These are phyloP conservation scores for Polygonum aviculare DNA, from an alignment of 148 eudicot genomes.

Conservation along the genomic window DNA sequence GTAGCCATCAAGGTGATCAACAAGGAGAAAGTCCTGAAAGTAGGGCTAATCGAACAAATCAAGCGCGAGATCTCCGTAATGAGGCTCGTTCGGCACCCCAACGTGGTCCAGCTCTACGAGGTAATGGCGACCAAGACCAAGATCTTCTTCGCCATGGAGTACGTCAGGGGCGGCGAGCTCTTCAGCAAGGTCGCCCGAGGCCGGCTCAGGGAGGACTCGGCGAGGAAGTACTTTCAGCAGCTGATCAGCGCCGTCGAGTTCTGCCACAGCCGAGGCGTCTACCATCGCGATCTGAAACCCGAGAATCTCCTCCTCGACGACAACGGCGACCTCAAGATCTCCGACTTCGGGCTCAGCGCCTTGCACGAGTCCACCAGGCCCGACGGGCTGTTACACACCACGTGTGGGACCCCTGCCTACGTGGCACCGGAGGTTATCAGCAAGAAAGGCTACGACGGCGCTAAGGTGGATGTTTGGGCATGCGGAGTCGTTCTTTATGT, in stretches of 20 bases:
- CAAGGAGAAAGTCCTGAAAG: conserved; percentile 51
- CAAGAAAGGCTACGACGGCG: conserved; percentile 64
- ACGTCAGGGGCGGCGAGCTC: conserved; percentile 67
- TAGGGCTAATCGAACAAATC: conserved; percentile 56
- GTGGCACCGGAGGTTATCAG: conserved; percentile 81
- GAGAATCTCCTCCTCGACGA: conserved; percentile 73
- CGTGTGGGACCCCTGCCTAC: conserved; percentile 91
- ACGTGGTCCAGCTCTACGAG: conserved; percentile 60
- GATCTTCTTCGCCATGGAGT: conserved; percentile 80
- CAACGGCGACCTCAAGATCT: conserved; percentile 45
- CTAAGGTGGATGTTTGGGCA: conserved; percentile 79
- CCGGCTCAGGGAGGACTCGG: conserved; percentile 44
- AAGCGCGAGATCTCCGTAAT: conserved; percentile 78
- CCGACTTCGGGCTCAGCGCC: conserved; percentile 78
- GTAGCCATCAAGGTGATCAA: conserved; percentile 67
- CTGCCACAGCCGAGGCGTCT: conserved; percentile 82
- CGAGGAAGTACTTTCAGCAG: conserved; percentile 65
- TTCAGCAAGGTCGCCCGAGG: conserved; percentile 61
- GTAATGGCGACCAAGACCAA: conserved; percentile 80
- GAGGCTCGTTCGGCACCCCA: conserved; percentile 64
- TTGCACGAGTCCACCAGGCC: conserved; percentile 43
- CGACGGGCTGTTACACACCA: conserved; percentile 74
- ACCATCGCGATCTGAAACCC: conserved; percentile 79
- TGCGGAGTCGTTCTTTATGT: conserved; percentile 75
- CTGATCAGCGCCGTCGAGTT: conserved; percentile 66